Percentiles rank a stretch among this genome's conserved stretches.
Evolutionary conservation across 176 grass and related monocot genomes (phyloP).

Genomic region (Puya raimondii): DNA sequence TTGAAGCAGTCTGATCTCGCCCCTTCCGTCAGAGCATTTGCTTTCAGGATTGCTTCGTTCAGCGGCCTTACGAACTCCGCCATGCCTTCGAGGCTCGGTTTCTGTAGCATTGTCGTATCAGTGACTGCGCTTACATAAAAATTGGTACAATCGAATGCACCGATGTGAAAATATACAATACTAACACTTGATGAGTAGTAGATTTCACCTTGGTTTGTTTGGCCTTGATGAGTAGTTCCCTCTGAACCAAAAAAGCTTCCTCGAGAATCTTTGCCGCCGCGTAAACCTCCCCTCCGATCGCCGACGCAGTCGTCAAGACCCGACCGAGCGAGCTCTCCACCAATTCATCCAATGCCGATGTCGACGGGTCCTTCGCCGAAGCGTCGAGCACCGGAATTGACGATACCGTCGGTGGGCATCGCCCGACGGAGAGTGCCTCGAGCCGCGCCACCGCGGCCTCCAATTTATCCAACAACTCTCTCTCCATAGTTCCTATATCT

Average conservation of each 20-base stretch:
- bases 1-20: constrained; percentile 30
- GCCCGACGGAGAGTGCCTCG: constrained; percentile 16
- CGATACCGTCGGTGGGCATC: neutral
- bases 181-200: neutral
- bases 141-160: neutral
- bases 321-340: constrained; percentile 22
- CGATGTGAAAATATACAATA: neutral
- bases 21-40: constrained; percentile 32
- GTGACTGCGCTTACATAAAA: neutral
- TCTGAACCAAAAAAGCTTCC: constrained; percentile 40
- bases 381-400: constrained; percentile 3
- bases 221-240: constrained; percentile 40
- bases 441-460: constrained; percentile 42
- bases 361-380: constrained; percentile 18
- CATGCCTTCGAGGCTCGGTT: constrained; percentile 25
- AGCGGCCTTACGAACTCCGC: constrained; percentile 33
- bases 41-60: constrained; percentile 37
- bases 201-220: constrained; percentile 30
- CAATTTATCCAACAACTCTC: constrained; percentile 26
- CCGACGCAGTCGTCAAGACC: constrained; percentile 25
- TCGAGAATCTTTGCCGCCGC: constrained; percentile 33
- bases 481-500: constrained; percentile 18
- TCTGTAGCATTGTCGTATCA: constrained; percentile 13
- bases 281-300: constrained; percentile 39
- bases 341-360: constrained; percentile 38